Evolutionary conservation across 2,329 filamentous ascomycete genomes (phyloP), one percentile per base, ranked within the genome.

Genomic region (Cryphonectria nitschkei): DNA sequence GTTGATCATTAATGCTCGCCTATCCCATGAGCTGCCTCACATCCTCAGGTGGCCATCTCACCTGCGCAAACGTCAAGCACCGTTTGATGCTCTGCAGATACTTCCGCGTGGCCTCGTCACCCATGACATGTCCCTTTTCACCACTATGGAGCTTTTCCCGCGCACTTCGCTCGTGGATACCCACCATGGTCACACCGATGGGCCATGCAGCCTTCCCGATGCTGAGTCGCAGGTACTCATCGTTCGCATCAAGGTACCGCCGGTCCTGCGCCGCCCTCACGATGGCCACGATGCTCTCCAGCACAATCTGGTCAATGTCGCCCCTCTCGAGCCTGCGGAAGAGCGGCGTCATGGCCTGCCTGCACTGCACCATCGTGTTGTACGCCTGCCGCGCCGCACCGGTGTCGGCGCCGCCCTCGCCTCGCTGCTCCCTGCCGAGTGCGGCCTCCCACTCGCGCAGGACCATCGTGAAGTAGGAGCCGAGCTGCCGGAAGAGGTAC

Each of bases 131-230:
- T 4, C 95, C 96, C 77, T 94, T 92, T 78, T 92, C 90, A 71
- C 91, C 92, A 80, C 96, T 90, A 79, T 98, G 95, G 72, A 99
- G 84, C 83, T 99, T 99, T 83, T 99, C 96, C 74, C 96, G 89
- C 29, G 96, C 95, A 75, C 92, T 96, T 78, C 96, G 90, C 85
- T 98, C 96, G 88, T 99, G 96, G 76, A 99, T 99, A 85, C 96
- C 96, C 78, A 99, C 96, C 96, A 98, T 99, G 80, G 96, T 99
- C 54, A 99, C 96, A 82, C 96, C 96, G 78, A 99, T 99, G 34
- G 96, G 96, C 96, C 96, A 99, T 22, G 96, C 96, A 75, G 94
- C 95, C 83, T 97, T 97, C 74, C 94, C 94, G 78, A 99, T 99
- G 79, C 93, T 97, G 68, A 99, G 85, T 68, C 93, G 88, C 72